Conservation (phyloP, 2,329 filamentous ascomycete species). For the Biscogniauxia marginata region DNA sequence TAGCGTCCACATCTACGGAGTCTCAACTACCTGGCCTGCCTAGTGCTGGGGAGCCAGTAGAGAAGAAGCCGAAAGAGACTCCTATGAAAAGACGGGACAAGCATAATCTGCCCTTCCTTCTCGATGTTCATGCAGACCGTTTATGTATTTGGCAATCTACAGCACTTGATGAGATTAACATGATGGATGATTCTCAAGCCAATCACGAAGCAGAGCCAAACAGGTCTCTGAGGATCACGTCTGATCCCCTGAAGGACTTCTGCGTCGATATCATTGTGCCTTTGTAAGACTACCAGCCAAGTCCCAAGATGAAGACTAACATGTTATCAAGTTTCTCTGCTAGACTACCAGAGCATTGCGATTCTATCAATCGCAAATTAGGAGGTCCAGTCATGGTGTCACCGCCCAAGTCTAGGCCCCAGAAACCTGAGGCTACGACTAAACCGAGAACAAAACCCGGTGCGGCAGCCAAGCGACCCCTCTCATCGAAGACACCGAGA, state of each 20-base stretch:
- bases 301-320: slow-evolving; percentile 32
- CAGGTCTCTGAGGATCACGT: slow-evolving; percentile 41
- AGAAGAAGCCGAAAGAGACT: slow-evolving; percentile 33
- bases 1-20: slow-evolving; percentile 40
- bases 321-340: slow-evolving; percentile 61
- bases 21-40: slow-evolving; percentile 47
- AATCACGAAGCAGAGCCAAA: slow-evolving; percentile 34
- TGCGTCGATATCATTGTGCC: slow-evolving; percentile 79
- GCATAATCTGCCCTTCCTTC: slow-evolving; percentile 62
- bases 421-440: slow-evolving; percentile 41
- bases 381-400: slow-evolving; percentile 67
- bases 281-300: slow-evolving; percentile 55
- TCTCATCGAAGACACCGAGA: slow-evolving; percentile 41
- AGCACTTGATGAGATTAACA: slow-evolving; percentile 56
- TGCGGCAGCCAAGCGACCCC: slow-evolving; percentile 48
- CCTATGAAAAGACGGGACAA: slow-evolving; percentile 56
- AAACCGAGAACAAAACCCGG: slow-evolving; percentile 52
- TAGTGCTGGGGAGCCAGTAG: slow-evolving; percentile 34
- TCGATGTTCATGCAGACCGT: slow-evolving; percentile 74
- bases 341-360: slow-evolving; percentile 69
- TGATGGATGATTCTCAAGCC: slow-evolving; percentile 49
- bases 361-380: slow-evolving; percentile 70
- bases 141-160: slow-evolving; percentile 84
- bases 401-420: slow-evolving; percentile 50
- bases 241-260: slow-evolving; percentile 71